Evolutionary conservation across 2,329 filamentous ascomycete genomes (phyloP).

Genomic region (Rugonectria rugulosa): DNA sequence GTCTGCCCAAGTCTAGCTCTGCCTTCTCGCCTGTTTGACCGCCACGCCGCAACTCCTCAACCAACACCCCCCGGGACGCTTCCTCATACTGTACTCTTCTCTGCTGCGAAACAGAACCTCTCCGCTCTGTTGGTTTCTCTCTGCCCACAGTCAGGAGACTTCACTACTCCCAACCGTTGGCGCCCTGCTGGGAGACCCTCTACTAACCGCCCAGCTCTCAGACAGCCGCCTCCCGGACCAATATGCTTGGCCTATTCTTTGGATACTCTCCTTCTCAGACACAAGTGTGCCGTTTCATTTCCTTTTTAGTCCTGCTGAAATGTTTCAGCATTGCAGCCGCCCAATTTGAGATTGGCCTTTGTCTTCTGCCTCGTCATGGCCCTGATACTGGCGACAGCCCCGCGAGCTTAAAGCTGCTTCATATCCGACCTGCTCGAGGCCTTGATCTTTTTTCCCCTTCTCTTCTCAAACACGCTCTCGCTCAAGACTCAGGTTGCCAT

Average conservation of each 20-base stretch:
- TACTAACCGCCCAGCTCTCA: conserved; percentile 43
- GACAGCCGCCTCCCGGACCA: conserved; percentile 60
- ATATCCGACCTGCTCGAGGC: conserved; percentile 38
- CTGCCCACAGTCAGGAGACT: conserved; percentile 17
- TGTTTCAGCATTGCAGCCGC: conserved; percentile 43
- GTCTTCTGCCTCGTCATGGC: conserved; percentile 25
- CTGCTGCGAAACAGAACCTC: conserved; percentile 11
- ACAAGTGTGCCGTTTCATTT: conserved; percentile 62
- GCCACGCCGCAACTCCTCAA: neutral
- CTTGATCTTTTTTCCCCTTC: conserved; percentile 36
- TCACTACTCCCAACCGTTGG: conserved; percentile 24
- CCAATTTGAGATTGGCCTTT: conserved; percentile 40
- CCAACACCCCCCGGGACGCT: conserved; percentile 28
- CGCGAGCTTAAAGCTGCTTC: conserved; percentile 43
- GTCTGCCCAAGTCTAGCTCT: neutral
- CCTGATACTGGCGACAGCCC: conserved; percentile 34
- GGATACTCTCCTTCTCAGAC: conserved; percentile 54
- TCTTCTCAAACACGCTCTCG: conserved; percentile 36
- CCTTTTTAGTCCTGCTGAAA: conserved; percentile 35
- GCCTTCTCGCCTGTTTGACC: neutral
- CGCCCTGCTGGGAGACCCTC: conserved; percentile 26
- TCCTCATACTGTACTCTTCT: conserved; percentile 33
- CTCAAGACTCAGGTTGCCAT: conserved; percentile 23
- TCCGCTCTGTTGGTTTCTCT: conserved; percentile 3
- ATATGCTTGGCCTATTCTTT: conserved; percentile 55